Evolutionary conservation across 164 flowering plant species (phyloP).

Genomic region (Chimonanthus salicifolius): DNA sequence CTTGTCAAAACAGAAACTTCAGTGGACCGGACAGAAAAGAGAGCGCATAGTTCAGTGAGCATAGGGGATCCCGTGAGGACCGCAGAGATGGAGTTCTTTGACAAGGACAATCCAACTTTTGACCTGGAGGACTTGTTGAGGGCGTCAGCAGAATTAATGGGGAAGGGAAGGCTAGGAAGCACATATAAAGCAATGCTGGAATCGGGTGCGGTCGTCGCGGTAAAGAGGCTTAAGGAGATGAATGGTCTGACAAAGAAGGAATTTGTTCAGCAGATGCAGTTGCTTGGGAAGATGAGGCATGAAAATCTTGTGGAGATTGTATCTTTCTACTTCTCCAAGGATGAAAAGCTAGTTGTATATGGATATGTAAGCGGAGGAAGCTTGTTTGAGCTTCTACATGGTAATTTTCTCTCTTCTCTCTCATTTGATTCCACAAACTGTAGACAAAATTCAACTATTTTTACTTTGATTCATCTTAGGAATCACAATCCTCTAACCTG

Average conservation of each 20-base stretch:
- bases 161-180: slow-evolving; percentile 49
- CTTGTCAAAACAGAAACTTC: slow-evolving; percentile 5
- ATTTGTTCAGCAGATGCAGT: slow-evolving; percentile 48
- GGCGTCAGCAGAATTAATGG: slow-evolving; percentile 51
- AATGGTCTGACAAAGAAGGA: slow-evolving; percentile 39
- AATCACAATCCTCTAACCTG: not conserved
- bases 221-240: slow-evolving; percentile 48
- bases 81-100: slow-evolving; percentile 36
- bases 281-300: slow-evolving; percentile 48
- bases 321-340: slow-evolving; percentile 47
- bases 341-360: slow-evolving; percentile 53
- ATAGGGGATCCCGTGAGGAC: slow-evolving; percentile 29
- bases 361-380: slow-evolving; percentile 42
- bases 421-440: not conserved
- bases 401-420: slow-evolving; percentile 18
- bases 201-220: slow-evolving; percentile 34
- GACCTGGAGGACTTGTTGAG: slow-evolving; percentile 60
- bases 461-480: too few species aligned
- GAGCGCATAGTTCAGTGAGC: slow-evolving; percentile 11
- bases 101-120: slow-evolving; percentile 30
- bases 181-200: slow-evolving; percentile 50
- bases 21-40: slow-evolving; percentile 15
- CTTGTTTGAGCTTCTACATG: slow-evolving; percentile 54
- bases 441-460: not conserved
- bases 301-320: slow-evolving; percentile 42